A percentile compares a stretch with the other conserved stretches of the same genome.
phyloP scores from a whole-genome alignment of 306 rosid species.

The Neltuma alba region DNA sequence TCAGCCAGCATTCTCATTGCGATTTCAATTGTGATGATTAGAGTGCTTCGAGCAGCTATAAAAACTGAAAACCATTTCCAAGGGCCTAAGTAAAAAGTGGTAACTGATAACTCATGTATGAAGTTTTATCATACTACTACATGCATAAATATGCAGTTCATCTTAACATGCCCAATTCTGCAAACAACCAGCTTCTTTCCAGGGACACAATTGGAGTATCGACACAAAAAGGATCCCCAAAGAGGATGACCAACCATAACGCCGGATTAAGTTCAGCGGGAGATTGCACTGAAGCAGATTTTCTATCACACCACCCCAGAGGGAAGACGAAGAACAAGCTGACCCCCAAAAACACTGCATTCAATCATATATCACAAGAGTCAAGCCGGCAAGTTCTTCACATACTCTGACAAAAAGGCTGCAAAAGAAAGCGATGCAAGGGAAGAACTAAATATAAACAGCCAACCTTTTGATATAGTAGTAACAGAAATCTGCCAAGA shows the following conservation, averaged over 20 bases:
- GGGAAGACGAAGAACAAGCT: slow-evolving; percentile 96
- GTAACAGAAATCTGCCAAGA: slow-evolving; percentile 97
- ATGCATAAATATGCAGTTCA: slow-evolving; percentile 51
- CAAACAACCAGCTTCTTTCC: slow-evolving; percentile 54
- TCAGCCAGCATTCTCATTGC: slow-evolving; percentile 1
- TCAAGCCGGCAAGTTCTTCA: neutral
- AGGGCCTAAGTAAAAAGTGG: slow-evolving; percentile 25
- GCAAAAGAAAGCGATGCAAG: neutral
- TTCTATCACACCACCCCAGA: slow-evolving; percentile 90
- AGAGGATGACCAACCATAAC: slow-evolving; percentile 46
- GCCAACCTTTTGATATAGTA: slow-evolving; percentile 90
- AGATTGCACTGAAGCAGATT: slow-evolving; percentile 30
- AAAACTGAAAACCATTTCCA: slow-evolving; percentile 25
- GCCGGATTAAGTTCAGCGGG: slow-evolving; percentile 46
- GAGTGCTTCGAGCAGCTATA: slow-evolving; percentile 4
- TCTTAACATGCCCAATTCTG: slow-evolving; percentile 60
- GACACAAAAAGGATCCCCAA: slow-evolving; percentile 50
- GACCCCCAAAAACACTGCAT: slow-evolving; percentile 96
- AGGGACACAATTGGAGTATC: slow-evolving; percentile 44
- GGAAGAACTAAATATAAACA: slow-evolving; percentile 1
- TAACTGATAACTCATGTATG: slow-evolving; percentile 15
- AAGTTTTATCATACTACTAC: slow-evolving; percentile 30
- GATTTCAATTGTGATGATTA: neutral
- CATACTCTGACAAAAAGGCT: slow-evolving; percentile 4
- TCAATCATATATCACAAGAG: slow-evolving; percentile 24